Evolutionary conservation across 305 asterid species (phyloP), one percentile per base, ranked within the genome.

Genomic region (Striga hermonthica): DNA sequence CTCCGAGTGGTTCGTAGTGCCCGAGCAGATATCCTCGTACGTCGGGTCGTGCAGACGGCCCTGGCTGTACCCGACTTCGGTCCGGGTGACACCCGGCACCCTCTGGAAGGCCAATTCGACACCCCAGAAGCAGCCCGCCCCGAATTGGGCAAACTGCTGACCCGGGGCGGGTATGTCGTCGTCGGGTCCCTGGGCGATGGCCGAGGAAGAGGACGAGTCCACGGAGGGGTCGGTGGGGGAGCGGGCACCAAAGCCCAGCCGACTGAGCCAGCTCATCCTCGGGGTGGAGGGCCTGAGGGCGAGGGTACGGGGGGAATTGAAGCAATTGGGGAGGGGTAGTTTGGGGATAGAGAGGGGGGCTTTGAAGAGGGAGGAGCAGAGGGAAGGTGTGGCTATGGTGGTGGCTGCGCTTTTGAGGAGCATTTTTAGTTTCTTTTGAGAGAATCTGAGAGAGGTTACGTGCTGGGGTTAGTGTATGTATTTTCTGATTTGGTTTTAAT

Each of bases 121-220:
- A 5, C 96, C 96, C 96, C 96, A 88, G 78, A 88, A 88, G 15
- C 96, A 88, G 7, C 96, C 95, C 4, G 90, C 91, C 47, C 91
- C 91, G 72, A 88, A 82, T 69, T 88, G 96, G 4, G 85, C 88
- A 60, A 88, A 75, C 59, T 74, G 74, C 64, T 86, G 84, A 38
- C 96, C 96, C 14, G 91, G 85, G 0, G 83, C 76, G 0, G 95
- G 86, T 34, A 53, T 13, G 16, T 86, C 96, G 39, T 77, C 82
- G 68, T 88, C 96, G 4, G 86, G 85, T n/a, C 86, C 82, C 69
- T 79, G 86, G 3, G 86, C 76, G 37, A 84, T 74, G 57, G 82
- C 52, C 6, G 84, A 74, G n/a, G 78, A n/a, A 11, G 84, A 63
- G 6, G 56, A 49, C 40, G 88, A 73, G 73, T 82, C 82, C 60